Evolutionary conservation across 2,329 filamentous ascomycete genomes (phyloP), one percentile per base, ranked within the genome.

Genomic region (Cucurbitaria berberidis): DNA sequence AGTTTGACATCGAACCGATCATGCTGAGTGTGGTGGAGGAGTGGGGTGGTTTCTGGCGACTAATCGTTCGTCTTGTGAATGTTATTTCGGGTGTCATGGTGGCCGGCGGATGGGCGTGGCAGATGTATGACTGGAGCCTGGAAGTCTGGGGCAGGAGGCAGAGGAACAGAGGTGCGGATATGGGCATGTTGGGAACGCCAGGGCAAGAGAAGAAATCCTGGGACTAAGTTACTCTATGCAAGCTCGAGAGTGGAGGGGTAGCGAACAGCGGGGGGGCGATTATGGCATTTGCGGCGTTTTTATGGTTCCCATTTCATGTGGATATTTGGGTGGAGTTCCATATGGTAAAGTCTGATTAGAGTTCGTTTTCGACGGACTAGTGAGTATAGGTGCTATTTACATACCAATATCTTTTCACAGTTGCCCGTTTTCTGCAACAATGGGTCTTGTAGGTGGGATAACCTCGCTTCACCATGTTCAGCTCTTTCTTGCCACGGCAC

Each of bases 1-100:
- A 98, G 80, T 99, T 96, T 78, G 93, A 98, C 74, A 97, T 99
- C 66, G 95, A 99, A 81, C 95, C 95, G 1, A 93, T 99, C 66
- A 80, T 95, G 74, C 81, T 99, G 47, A 88, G 89, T 24, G 88
- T 99, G 36, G 88, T 89, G 57, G 93, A 98, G 78, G 86, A 87
- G 68, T 86, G 92, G 69, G 87, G 88, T 51, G 83, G 89, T 38
- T 80, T 96, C 53, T 77, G 96, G 60, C 81, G 84, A 21, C 85
- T 99, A 64, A 56, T 93, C 39, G 83, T 98, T 61, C 87, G 93
- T 72, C 77, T 97, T 45, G 88, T 98, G 61, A 99, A 99, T 76
- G 89, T 98, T 16, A 82, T 97, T 10, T 90, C 87, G 55, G 95
- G 95, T 13, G 91, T 97, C 18, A 80, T 99, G 60, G 95, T 99